Base-by-base conservation (phyloP, 2,329 filamentous ascomycete genomes). In the Ophiocordyceps australis region DNA sequence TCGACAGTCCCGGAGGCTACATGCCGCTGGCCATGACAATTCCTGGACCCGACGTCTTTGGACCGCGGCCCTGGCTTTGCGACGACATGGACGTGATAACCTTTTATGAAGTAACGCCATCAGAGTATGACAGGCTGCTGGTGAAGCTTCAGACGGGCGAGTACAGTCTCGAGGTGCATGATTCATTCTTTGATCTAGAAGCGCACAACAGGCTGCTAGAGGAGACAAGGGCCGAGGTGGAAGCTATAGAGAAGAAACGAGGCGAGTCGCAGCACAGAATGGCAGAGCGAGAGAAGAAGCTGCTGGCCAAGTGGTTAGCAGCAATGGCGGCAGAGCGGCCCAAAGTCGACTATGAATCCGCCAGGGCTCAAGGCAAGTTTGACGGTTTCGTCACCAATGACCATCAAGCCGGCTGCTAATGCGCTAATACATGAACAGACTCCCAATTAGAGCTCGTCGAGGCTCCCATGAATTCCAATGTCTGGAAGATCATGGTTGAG, bases 401-500 rank as follows among this genome's bases (percentile, higher is more conserved):
- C 4, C 10, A 23, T 9, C 4, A 15, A 5, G 4, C 6, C 15
- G 23, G 16, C 23, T 25, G 23, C 17, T 8, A n/a, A n/a, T n/a
- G n/a, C n/a, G n/a, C n/a, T n/a, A n/a, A 14, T 12, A 13, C 13
- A 17, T 12, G 10, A 3, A 9, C 12, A 26, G 14, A 22, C 14
- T 14, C 18, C 5, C 5, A 17, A 11, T n/a, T 27, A 5, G 20
- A 13, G 5, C 15, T 12, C 8, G 8, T 30, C 16, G 28, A 27
- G 8, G 17, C 28, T 8, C 20, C 28, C 15, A 15, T 25, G 11
- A 25, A 30, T 46, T 62, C 62, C 7, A 67, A 61, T 29, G 54
- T 66, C 0, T 68, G 62, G 61, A 66, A 66, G 32, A 45, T 66
- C 1, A 38, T 53, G 7, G 47, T 65, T 3, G 41, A 51, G 8